Conservation (phyloP, 164 flowering plant genomes). For the Vitis labrusca region DNA sequence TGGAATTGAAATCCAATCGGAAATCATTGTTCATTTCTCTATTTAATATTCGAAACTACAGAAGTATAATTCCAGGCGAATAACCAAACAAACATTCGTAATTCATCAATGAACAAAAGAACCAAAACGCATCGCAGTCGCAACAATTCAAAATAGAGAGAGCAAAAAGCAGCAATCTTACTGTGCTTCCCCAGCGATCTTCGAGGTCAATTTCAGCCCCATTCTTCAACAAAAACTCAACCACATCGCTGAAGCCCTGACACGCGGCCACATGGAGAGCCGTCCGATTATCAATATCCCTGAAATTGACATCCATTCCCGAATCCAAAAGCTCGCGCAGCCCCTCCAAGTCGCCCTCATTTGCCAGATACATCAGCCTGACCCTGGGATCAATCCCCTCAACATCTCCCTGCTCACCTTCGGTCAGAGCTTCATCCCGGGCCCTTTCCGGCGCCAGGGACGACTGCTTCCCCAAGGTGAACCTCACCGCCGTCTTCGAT, state of each 20-base stretch:
- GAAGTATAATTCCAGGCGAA: too few species aligned
- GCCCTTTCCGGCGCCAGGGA: conserved; percentile 61
- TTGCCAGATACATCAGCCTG: conserved; percentile 68
- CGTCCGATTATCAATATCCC: conserved; percentile 72
- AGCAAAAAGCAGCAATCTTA: conserved; percentile 19
- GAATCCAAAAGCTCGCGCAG: conserved; percentile 62
- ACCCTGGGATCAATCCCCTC: conserved; percentile 50
- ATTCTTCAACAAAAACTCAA: conserved; percentile 43
- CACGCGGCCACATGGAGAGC: conserved; percentile 88
- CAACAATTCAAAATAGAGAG: neutral
- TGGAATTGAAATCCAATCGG: too few species aligned
- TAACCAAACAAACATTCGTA: neutral
- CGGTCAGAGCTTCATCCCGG: conserved; percentile 4
- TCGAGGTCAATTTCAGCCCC: conserved; percentile 66
- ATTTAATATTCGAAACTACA: too few species aligned
- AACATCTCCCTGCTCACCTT: conserved; percentile 6
- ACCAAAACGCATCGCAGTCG: neutral
- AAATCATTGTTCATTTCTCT: too few species aligned
- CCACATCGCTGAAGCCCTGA: conserved; percentile 68
- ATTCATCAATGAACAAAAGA: neutral
- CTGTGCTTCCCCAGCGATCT: conserved; percentile 97
- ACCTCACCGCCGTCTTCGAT: conserved; percentile 23
- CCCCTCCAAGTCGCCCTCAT: conserved; percentile 79
- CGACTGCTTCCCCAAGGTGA: conserved; percentile 58
- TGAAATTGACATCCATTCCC: conserved; percentile 65